These are phyloP conservation scores for Arthromyces matolae DNA, from an alignment of 768 basidiomycete species.

Conservation along the genomic window DNA sequence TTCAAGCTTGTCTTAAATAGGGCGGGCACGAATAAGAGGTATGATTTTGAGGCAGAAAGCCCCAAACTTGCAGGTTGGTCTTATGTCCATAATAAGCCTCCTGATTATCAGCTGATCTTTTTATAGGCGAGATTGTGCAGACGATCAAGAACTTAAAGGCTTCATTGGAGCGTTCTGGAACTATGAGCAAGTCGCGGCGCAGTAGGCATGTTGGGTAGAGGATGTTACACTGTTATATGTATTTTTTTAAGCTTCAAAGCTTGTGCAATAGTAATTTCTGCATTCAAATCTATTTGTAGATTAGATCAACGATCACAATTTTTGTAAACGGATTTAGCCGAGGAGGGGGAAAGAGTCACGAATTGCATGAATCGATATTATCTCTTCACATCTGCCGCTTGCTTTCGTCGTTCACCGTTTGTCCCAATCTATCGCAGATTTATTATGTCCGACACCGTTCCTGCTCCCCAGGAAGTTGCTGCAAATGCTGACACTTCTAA, in stretches of 20 bases:
- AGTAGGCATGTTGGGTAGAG: slow-evolving; percentile 51
- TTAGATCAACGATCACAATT: slow-evolving; percentile 19
- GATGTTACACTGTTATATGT: too few relatives aligned
- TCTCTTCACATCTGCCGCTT: slow-evolving; percentile 8
- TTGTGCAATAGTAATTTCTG: too few relatives aligned
- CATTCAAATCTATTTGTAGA: slow-evolving; percentile 10
- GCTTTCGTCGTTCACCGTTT: slow-evolving; percentile 5
- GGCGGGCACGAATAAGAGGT: slow-evolving; percentile 77
- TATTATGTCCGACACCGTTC: slow-evolving; percentile 7
- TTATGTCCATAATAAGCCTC: neutral
- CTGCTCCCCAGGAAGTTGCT: slow-evolving; percentile 1
- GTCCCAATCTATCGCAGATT: slow-evolving; percentile 5
- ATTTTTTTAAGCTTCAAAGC: too few relatives aligned
- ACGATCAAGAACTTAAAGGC: slow-evolving; percentile 64
- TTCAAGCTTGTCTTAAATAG: slow-evolving; percentile 89
- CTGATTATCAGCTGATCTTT: slow-evolving; percentile 1
- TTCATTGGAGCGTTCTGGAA: slow-evolving; percentile 60
- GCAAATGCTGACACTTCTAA: slow-evolving; percentile 24
- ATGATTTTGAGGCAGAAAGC: slow-evolving; percentile 95
- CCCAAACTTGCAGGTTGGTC: slow-evolving; percentile 71
- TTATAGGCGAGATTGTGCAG: slow-evolving; percentile 71
- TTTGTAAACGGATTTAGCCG: slow-evolving; percentile 17
- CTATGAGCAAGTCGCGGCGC: slow-evolving; percentile 56
- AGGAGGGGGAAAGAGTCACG: slow-evolving; percentile 13
- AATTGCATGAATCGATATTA: slow-evolving; percentile 17